A percentile compares a stretch with the other conserved stretches of the same genome.
phyloP scores from a whole-genome alignment of 768 basidiomycete genomes.

The Jaapia argillacea region DNA sequence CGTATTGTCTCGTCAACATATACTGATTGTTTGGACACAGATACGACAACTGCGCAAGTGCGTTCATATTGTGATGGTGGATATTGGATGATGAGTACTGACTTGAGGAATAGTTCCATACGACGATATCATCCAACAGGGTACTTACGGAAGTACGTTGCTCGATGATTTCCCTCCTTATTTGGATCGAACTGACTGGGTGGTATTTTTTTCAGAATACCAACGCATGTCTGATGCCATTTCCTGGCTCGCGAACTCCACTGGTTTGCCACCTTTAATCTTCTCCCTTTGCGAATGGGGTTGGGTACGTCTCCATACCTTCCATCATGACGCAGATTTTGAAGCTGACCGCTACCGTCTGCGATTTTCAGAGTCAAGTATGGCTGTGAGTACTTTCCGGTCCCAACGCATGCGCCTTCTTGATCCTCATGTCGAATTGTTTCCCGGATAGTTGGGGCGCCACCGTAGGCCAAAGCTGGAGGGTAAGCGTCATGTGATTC shows the following conservation, averaged over 20 bases:
- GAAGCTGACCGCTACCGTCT: background rate
- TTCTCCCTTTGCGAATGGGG: constrained; percentile 66
- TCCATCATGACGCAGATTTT: no score
- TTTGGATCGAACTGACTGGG: background rate
- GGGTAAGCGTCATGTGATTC: constrained; percentile 24
- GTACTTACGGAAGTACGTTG: constrained; percentile 43
- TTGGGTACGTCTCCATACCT: constrained; percentile 25
- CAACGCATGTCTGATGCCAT: constrained; percentile 55
- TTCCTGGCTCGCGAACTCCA: constrained; percentile 30
- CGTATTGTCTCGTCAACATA: background rate
- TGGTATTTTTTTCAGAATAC: constrained; percentile 31
- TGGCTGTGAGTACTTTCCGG: constrained; percentile 1
- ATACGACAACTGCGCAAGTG: constrained; percentile 54
- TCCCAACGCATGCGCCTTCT: constrained; percentile 2
- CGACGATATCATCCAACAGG: constrained; percentile 43
- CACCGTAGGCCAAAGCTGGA: constrained; percentile 53
- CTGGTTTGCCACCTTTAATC: constrained; percentile 44
- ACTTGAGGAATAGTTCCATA: constrained; percentile 33
- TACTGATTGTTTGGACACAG: constrained; percentile 17
- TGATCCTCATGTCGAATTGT: no score
- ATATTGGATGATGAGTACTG: constrained; percentile 1
- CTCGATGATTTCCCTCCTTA: no score
- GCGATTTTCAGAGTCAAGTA: constrained; percentile 11
- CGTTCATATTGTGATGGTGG: constrained; percentile 7
- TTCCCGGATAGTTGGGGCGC: constrained; percentile 50